Evolutionary conservation across 441 rosid species (phyloP), one percentile per base, ranked within the genome.

Genomic region (Croton setiger): DNA sequence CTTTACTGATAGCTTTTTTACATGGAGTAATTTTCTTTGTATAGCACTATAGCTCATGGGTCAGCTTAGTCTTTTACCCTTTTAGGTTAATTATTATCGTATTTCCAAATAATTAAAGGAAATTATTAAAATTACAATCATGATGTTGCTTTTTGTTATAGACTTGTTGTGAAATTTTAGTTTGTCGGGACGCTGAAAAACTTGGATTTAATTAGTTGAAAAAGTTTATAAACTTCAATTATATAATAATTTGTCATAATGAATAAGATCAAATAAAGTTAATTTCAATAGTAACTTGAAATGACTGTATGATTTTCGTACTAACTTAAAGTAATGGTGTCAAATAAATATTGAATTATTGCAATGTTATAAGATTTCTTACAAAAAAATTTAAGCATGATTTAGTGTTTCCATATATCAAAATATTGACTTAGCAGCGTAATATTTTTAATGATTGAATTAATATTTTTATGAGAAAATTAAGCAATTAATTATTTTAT

Each of bases 21-120:
- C 31, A 27, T 27, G 31, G 31, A 27, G 31, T 27, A 27, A 27
- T 27, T 27, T 27, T 27, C 31, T 27, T 27, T 27, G 31, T 27
- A 27, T 0, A 27, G 31, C 1, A 0, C 31, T 27, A 27, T 0
- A 27, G 31, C 1, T 27, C 31, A 27, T 27, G 2, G 31, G 1
- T 27, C 31, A 27, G 31, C 31, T 27, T 27, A 0, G 31, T 27
- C 31, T 27, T 27, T 27, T 27, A 27, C 31, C 31, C 31, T 27
- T 27, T 27, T 27, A 27, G 31, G 31, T 27, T n/a, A 27, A 18
- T 51, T 51, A n/a, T 4, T 0, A 48, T 68, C 71, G 59, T 21
- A 72, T 75, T 75, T 67, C 66, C 66, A 44, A 43, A 5, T 59
- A 51, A 27, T 27, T 27, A 27, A 27, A 27, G 31, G 1, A 27